Conservation (phyloP, 2,329 filamentous ascomycete species). For the Clonostachys rosea region DNA sequence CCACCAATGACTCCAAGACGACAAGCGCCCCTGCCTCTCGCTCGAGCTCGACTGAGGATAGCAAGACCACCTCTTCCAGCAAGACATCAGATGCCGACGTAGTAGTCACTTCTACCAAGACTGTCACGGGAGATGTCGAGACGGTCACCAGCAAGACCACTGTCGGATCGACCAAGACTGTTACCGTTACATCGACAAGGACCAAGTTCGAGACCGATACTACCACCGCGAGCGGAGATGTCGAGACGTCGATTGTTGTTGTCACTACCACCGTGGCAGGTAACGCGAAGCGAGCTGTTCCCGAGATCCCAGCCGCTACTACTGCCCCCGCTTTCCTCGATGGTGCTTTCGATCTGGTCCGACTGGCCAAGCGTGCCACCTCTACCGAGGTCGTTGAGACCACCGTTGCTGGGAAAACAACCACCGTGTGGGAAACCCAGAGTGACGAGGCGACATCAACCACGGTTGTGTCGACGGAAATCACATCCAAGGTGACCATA, state of each 20-base stretch:
- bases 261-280: constrained; percentile 25
- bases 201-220: constrained; percentile 18
- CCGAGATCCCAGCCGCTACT: background rate
- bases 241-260: constrained; percentile 26
- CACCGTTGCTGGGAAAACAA: constrained; percentile 15
- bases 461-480: no score
- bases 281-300: constrained; percentile 21
- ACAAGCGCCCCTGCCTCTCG: background rate
- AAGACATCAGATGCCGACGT: constrained; percentile 11
- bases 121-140: constrained; percentile 14
- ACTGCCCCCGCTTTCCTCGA: constrained; percentile 6
- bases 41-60: background rate
- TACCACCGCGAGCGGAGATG: constrained; percentile 18
- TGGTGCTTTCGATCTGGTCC: background rate
- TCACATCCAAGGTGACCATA: no score
- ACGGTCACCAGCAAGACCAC: constrained; percentile 1
- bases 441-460: no score
- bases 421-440: constrained; percentile 12
- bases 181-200: constrained; percentile 9
- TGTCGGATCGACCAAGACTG: constrained; percentile 8
- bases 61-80: background rate
- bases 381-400: constrained; percentile 24
- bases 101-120: constrained; percentile 20
- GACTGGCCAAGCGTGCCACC: constrained; percentile 25
- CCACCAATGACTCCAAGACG: background rate